Evolutionary conservation across 2,329 filamentous ascomycete genomes (phyloP), one percentile per base, ranked within the genome.

Genomic region (Penicillium freii): DNA sequence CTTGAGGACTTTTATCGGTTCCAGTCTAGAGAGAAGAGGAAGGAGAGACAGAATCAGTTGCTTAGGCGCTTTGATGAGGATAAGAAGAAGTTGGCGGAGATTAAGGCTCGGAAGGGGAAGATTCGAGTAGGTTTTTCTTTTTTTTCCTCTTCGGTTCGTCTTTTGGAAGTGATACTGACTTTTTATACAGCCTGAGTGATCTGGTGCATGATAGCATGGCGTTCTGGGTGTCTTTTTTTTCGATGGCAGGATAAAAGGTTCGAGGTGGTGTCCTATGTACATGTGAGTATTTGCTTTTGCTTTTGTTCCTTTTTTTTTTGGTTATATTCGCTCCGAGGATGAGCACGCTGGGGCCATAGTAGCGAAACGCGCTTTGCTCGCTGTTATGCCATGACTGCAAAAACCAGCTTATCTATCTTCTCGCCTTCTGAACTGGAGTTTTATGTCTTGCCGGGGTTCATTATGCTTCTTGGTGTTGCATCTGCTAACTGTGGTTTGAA

Each of bases 1-100:
- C 78, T 85, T 64, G 83, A 84, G 52, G 86, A 90, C 71, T 94
- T 95, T 73, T 95, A 95, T 75, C 81, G 90, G 55, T 95, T 93
- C 81, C 91, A 95, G 82, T 82, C 84, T 67, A 79, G 91, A 48
- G 89, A 95, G 80, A 87, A 84, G 79, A 85, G 85, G 77, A 94
- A 94, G 81, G 84, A 86, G 68, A 83, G 86, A 67, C 88, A 91
- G 73, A 80, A 82, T 43, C 83, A 87, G 67, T 73, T 94, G 72
- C 75, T 90, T 64, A 86, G 80, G 76, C 81, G 82, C 69, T 95
- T 94, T 72, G 88, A 92, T 69, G 86, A 90, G 72, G 90, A 94
- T 77, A 83, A 83, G 76, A 84, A 78, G 77, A 89, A 84, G 75
- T 82, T 94, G 46, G 80, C 82, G 66, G 85, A 85, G 56, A 87